phyloP scores from a whole-genome alignment of 164 flowering plant genomes.

The Tetracentron sinense region DNA sequence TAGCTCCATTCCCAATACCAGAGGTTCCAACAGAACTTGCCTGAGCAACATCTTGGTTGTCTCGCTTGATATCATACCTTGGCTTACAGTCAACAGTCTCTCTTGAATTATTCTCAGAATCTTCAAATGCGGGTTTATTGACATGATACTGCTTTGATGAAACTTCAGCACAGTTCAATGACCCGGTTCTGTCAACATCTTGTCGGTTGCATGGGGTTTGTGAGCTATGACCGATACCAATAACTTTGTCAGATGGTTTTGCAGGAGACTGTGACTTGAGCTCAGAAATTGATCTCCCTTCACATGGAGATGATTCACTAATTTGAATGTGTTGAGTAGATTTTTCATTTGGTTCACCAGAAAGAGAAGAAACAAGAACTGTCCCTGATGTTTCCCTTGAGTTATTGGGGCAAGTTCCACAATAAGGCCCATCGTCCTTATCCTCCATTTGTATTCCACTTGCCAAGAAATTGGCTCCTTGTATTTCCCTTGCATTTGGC shows the following conservation, averaged over 20 bases:
- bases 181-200: slow-evolving; percentile 16
- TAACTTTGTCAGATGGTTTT: slow-evolving; percentile 16
- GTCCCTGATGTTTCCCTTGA: slow-evolving; percentile 19
- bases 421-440: slow-evolving; percentile 21
- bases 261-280: slow-evolving; percentile 22
- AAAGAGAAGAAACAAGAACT: slow-evolving; percentile 16
- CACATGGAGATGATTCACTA: slow-evolving; percentile 22
- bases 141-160: slow-evolving; percentile 21
- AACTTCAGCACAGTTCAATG: slow-evolving; percentile 21
- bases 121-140: slow-evolving; percentile 1
- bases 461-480: slow-evolving; percentile 18
- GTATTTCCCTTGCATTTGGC: slow-evolving; percentile 19
- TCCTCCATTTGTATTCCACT: slow-evolving; percentile 21
- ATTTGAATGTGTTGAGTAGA: slow-evolving; percentile 19
- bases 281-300: slow-evolving; percentile 20
- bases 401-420: slow-evolving; percentile 17
- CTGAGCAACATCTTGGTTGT: slow-evolving; percentile 25
- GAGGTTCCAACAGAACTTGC: slow-evolving; percentile 23
- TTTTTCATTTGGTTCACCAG: slow-evolving; percentile 23
- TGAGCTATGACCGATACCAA: slow-evolving; percentile 13
- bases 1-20: slow-evolving; percentile 17
- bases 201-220: slow-evolving; percentile 17
- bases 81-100: slow-evolving; percentile 21
- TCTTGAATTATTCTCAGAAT: slow-evolving; percentile 1
- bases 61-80: slow-evolving; percentile 21